phyloP scores from a whole-genome alignment of 192 early-diverging fungal species.

The Backusella macrospora region DNA sequence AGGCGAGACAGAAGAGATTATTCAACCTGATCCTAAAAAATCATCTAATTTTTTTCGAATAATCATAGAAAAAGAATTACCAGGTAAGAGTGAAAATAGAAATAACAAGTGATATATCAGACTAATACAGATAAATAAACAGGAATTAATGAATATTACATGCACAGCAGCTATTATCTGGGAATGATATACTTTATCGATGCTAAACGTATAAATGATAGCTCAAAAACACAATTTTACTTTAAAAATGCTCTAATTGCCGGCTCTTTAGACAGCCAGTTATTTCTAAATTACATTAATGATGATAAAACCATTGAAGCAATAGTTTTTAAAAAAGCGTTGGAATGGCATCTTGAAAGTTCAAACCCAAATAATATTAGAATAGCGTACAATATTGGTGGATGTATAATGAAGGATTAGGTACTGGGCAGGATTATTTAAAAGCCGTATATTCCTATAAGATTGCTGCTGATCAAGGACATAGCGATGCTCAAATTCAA shows the following conservation, averaged over 20 bases:
- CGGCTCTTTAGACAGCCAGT: no score
- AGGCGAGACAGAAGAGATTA: neutral
- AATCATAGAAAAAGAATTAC: neutral
- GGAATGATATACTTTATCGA: neutral
- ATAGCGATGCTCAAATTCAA: no score
- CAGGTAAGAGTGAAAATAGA: neutral
- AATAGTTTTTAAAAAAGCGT: neutral
- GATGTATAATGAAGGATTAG: neutral
- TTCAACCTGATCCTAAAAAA: neutral
- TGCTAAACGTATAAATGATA: neutral
- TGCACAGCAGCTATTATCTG: neutral
- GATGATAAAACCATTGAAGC: neutral
- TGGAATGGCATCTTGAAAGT: neutral
- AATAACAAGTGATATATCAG: no score
- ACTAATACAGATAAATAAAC: neutral
- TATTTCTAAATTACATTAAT: neutral
- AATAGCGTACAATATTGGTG: neutral
- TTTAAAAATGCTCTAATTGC: no score
- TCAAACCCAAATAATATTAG: neutral
- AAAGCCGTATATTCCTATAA: neutral
- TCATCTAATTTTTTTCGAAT: neutral
- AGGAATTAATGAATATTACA: neutral
- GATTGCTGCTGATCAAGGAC: no score
- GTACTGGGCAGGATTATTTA: neutral
- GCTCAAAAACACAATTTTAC: neutral